Evolutionary conservation across 192 early-diverging fungal genomes (phyloP).

Genomic region (Lobulomyces angularis): DNA sequence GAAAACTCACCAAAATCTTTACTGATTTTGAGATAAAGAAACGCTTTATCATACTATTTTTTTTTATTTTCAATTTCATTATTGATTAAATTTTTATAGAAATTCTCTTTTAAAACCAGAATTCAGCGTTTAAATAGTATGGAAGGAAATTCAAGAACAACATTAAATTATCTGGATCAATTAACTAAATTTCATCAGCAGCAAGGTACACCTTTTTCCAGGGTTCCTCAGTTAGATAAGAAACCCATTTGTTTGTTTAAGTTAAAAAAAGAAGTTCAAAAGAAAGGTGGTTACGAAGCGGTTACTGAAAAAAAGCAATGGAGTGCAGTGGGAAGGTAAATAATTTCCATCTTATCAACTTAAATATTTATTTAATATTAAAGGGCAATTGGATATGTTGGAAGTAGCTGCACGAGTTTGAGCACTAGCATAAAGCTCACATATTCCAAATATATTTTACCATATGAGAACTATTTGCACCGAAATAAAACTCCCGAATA

Average conservation of each 20-base stretch:
- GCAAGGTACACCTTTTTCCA: slow-evolving; percentile 55
- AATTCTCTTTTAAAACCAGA: slow-evolving; percentile 78
- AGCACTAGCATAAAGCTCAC: slow-evolving; percentile 17
- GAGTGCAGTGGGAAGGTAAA: slow-evolving; percentile 68
- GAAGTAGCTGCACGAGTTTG: slow-evolving; percentile 12
- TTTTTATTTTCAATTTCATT: slow-evolving; percentile 11
- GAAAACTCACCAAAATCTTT: no score
- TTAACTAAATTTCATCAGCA: slow-evolving; percentile 78
- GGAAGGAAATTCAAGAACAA: slow-evolving; percentile 75
- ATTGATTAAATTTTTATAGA: slow-evolving; percentile 26
- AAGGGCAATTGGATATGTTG: slow-evolving; percentile 19
- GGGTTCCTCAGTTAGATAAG: slow-evolving; percentile 75
- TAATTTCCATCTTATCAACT: slow-evolving; percentile 59
- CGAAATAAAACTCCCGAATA: slow-evolving; percentile 26
- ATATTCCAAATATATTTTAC: slow-evolving; percentile 31
- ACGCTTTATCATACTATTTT: no score
- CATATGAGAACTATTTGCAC: slow-evolving; percentile 25
- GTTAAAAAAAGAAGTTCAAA: slow-evolving; percentile 68
- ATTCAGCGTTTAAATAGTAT: slow-evolving; percentile 85
- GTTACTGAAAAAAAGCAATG: slow-evolving; percentile 66
- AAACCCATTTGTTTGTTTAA: slow-evolving; percentile 71
- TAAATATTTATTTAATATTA: no score
- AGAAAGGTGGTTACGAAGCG: slow-evolving; percentile 59
- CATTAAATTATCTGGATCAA: slow-evolving; percentile 83
- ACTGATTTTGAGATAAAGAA: no score